Evolutionary conservation across 2,329 filamentous ascomycete genomes (phyloP).

Genomic region (Clonostachys sp.): DNA sequence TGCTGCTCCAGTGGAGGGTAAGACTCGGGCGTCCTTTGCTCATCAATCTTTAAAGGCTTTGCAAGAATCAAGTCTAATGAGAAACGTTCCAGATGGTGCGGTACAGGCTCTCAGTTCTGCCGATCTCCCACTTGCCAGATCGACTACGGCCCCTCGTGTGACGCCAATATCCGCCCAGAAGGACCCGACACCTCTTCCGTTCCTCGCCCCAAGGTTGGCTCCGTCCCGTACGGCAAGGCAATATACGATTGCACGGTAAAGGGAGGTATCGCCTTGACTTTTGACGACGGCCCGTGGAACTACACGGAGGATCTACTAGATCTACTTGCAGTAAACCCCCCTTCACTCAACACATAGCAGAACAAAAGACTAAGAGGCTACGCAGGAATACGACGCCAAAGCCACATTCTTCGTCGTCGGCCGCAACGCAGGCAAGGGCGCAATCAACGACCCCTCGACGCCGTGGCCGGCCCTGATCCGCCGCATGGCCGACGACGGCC

Average conservation of each 20-base stretch:
- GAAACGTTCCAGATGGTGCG: conserved; percentile 41
- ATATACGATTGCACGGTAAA: conserved; percentile 33
- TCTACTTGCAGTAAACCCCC: conserved; percentile 16
- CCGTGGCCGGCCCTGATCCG: conserved; percentile 26
- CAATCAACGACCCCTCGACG: conserved; percentile 30
- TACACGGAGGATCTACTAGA: conserved; percentile 36
- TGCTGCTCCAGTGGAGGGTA: conserved; percentile 39
- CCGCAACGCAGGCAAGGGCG: conserved; percentile 29
- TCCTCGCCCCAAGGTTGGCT: conserved; percentile 38
- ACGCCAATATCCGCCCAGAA: conserved; percentile 46
- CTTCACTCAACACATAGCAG: neutral
- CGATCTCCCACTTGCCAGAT: conserved; percentile 58
- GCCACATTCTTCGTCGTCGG: conserved; percentile 32
- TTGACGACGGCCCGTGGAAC: conserved; percentile 37
- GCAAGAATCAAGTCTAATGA: too few species aligned
- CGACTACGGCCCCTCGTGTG: conserved; percentile 55
- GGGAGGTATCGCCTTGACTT: conserved; percentile 35
- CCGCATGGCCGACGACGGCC: conserved; percentile 47
- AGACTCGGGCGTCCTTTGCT: conserved; percentile 3
- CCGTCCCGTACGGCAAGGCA: conserved; percentile 47
- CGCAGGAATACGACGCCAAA: conserved; percentile 20
- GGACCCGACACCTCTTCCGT: conserved; percentile 51
- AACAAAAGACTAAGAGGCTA: too few species aligned
- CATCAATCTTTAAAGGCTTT: neutral
- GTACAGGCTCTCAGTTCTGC: conserved; percentile 50